Conservation (phyloP, 257 asterid species). For the Nicotiana sylvestris region DNA sequence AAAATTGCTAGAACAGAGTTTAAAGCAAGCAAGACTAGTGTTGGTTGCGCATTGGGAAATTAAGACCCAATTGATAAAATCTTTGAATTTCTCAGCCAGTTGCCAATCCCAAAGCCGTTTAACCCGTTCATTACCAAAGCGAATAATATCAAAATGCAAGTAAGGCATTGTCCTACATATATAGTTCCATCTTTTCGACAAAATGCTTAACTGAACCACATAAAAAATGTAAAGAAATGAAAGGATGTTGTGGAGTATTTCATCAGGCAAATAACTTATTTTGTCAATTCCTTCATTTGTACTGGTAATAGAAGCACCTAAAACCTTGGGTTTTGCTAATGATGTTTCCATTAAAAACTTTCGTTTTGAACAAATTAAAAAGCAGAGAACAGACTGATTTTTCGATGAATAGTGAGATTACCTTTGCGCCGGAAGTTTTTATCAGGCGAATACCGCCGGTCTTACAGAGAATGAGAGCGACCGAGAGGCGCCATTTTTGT, state of each 20-base stretch:
- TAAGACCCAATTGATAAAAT: conserved; percentile 9
- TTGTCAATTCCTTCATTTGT: background rate
- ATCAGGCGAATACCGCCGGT: no score
- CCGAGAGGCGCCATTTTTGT: no score
- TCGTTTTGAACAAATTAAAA: background rate
- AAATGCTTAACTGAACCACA: background rate
- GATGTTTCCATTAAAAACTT: background rate
- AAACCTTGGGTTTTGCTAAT: background rate
- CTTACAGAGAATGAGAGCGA: no score
- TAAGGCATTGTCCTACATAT: conserved; percentile 4
- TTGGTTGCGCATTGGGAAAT: background rate
- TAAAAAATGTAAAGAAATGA: background rate
- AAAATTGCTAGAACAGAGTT: background rate
- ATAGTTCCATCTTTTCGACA: background rate
- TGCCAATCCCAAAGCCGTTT: background rate
- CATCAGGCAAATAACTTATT: background rate
- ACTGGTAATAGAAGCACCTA: background rate
- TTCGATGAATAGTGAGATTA: no score
- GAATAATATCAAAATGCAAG: background rate
- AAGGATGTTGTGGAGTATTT: conserved; percentile 1
- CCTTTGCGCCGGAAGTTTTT: no score
- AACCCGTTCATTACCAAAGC: background rate
- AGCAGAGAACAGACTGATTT: background rate
- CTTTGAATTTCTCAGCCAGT: background rate
- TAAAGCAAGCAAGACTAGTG: background rate